phyloP scores from a whole-genome alignment of 345 rosid genomes.

The Sisymbrium irio region DNA sequence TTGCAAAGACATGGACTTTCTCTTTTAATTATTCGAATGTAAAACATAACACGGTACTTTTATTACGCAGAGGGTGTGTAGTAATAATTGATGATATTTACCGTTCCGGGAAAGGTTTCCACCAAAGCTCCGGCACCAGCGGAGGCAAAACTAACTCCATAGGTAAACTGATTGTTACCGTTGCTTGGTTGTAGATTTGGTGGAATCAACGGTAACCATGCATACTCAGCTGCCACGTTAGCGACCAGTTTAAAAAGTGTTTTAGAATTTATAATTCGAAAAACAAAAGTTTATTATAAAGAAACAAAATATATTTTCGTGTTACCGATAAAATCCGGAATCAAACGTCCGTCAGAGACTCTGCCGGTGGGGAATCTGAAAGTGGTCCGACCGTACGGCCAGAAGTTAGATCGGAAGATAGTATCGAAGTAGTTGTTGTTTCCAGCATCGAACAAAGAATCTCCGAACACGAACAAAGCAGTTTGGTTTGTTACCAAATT shows the following conservation, averaged over 20 bases:
- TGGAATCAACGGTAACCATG: constrained; percentile 44
- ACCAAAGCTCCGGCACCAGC: constrained; percentile 52
- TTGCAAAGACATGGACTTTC: neutral
- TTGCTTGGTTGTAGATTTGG: constrained; percentile 45
- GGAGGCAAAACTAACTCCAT: constrained; percentile 53
- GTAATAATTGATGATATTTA: neutral
- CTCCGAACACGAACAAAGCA: constrained; percentile 48
- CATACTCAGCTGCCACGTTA: constrained; percentile 41
- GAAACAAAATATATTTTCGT: neutral
- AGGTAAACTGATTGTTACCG: constrained; percentile 12
- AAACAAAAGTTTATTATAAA: too few species aligned
- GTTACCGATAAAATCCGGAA: constrained; percentile 45
- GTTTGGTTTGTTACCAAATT: constrained; percentile 18
- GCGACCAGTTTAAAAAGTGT: neutral
- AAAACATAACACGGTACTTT: neutral
- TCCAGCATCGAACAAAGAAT: constrained; percentile 48
- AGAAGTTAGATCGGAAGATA: constrained; percentile 13
- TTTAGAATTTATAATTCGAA: too few species aligned
- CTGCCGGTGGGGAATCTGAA: constrained; percentile 45
- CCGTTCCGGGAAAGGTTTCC: constrained; percentile 34
- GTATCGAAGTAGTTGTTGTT: constrained; percentile 45
- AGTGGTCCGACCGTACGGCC: constrained; percentile 43
- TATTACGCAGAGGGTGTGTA: neutral
- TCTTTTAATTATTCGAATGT: neutral
- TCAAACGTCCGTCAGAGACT: constrained; percentile 40